These are phyloP conservation scores for Amanita pseudoporphyria DNA, from an alignment of 768 basidiomycete species.

Conservation along the genomic window DNA sequence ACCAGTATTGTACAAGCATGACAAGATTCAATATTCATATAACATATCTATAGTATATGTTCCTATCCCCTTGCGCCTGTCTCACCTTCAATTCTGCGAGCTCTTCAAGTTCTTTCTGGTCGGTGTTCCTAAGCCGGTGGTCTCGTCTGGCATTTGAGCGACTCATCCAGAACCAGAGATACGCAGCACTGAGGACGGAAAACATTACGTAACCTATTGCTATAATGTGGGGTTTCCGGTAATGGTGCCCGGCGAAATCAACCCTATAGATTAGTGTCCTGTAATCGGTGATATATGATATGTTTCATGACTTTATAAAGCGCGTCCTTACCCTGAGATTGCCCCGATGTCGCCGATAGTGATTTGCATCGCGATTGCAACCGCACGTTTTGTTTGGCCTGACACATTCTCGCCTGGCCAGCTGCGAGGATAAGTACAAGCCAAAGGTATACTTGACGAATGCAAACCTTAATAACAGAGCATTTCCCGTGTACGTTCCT, in stretches of 20 bases:
- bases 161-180: slow-evolving; percentile 39
- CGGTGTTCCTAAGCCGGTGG: slow-evolving; percentile 16
- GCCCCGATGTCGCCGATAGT: slow-evolving; percentile 54
- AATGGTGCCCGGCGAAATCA: slow-evolving; percentile 32
- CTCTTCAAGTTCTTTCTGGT: slow-evolving; percentile 14
- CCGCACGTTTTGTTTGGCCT: slow-evolving; percentile 55
- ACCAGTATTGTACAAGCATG: slow-evolving; percentile 3
- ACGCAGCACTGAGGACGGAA: slow-evolving; percentile 30
- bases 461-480: slow-evolving; percentile 41
- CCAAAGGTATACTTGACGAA: background rate
- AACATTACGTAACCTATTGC: slow-evolving; percentile 51
- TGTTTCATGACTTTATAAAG: background rate
- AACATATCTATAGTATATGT: slow-evolving; percentile 31
- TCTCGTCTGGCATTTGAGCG: slow-evolving; percentile 39
- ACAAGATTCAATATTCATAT: slow-evolving; percentile 15
- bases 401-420: slow-evolving; percentile 66
- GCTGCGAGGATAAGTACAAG: slow-evolving; percentile 14
- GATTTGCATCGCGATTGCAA: slow-evolving; percentile 55
- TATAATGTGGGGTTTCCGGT: slow-evolving; percentile 47
- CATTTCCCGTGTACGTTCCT: slow-evolving; percentile 49
- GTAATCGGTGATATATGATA: background rate
- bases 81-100: slow-evolving; percentile 16
- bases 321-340: slow-evolving; percentile 31
- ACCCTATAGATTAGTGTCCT: slow-evolving; percentile 50
- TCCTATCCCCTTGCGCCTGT: slow-evolving; percentile 28